Conservation (phyloP, 2,329 filamentous ascomycete genomes). For the Leptographium wingfieldii region DNA sequence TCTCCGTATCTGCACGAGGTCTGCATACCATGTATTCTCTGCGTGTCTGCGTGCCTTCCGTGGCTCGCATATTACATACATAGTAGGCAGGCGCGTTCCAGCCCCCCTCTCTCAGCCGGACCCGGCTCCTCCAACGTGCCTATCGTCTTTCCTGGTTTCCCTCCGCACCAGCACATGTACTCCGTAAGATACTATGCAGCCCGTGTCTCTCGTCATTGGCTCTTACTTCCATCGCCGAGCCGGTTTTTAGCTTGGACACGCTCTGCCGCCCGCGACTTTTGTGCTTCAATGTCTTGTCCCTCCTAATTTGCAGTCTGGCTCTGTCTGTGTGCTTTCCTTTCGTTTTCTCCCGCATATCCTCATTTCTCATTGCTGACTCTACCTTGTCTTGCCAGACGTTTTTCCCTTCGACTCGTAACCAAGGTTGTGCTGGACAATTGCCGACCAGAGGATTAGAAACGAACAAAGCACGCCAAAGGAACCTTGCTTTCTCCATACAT, state of each 20-base stretch:
- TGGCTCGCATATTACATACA: neutral
- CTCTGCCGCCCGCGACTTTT: neutral
- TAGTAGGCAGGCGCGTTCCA: constrained; percentile 1
- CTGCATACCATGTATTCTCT: neutral
- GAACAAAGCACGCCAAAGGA: neutral
- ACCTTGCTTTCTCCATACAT: neutral
- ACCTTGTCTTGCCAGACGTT: neutral
- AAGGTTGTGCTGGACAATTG: neutral
- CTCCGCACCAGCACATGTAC: neutral
- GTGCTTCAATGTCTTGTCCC: neutral
- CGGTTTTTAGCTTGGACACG: neutral
- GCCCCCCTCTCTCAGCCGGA: neutral
- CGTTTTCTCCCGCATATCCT: neutral
- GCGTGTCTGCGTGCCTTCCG: neutral
- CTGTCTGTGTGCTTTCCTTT: neutral
- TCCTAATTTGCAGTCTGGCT: neutral
- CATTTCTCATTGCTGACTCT: neutral
- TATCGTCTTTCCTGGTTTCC: neutral
- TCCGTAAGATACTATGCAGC: too few relatives aligned
- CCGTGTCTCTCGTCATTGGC: neutral
- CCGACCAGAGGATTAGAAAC: neutral
- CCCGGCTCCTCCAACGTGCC: neutral
- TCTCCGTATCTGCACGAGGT: neutral
- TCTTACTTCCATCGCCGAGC: too few relatives aligned
- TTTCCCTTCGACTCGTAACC: neutral